A percentile compares a stretch with the other conserved stretches of the same genome.
phyloP scores from a whole-genome alignment of 2,329 filamentous ascomycete genomes.

The Diplodia corticola region DNA sequence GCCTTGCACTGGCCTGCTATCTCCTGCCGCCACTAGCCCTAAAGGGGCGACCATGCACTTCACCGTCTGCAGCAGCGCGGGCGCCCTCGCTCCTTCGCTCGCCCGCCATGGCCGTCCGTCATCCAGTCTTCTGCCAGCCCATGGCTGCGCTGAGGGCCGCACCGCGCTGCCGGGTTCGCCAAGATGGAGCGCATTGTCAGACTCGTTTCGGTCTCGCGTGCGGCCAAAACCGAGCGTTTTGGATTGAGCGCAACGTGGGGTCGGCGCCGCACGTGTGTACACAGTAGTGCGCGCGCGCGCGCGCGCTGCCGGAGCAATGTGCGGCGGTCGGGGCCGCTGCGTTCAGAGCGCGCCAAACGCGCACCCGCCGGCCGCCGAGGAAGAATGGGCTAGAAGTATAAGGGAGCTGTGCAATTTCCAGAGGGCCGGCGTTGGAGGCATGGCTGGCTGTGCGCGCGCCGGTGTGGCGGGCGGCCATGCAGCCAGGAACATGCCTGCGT shows the following conservation, averaged over 20 bases:
- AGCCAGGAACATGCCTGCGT: conserved; percentile 20
- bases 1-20: neutral
- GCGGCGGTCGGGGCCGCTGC: neutral
- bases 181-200: neutral
- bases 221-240: conserved; percentile 10
- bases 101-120: neutral
- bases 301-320: neutral
- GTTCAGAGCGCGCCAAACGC: neutral
- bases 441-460: conserved; percentile 12
- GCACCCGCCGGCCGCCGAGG: neutral
- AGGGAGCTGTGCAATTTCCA: conserved; percentile 22
- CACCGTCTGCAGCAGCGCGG: neutral
- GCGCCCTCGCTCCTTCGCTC: conserved; percentile 1
- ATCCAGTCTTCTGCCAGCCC: neutral
- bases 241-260: conserved; percentile 16
- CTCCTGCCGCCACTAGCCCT: conserved; percentile 3
- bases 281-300: too few species aligned
- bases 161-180: conserved; percentile 5
- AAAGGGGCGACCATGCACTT: conserved; percentile 12
- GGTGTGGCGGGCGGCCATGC: conserved; percentile 15
- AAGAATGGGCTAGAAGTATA: conserved; percentile 7
- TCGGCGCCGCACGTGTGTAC: neutral
- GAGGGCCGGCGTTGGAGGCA: neutral
- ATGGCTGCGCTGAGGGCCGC: neutral
- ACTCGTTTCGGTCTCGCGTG: conserved; percentile 13